phyloP scores from a whole-genome alignment of 371 early-diverging fungal species.

The Syncephalis plumigaleata region DNA sequence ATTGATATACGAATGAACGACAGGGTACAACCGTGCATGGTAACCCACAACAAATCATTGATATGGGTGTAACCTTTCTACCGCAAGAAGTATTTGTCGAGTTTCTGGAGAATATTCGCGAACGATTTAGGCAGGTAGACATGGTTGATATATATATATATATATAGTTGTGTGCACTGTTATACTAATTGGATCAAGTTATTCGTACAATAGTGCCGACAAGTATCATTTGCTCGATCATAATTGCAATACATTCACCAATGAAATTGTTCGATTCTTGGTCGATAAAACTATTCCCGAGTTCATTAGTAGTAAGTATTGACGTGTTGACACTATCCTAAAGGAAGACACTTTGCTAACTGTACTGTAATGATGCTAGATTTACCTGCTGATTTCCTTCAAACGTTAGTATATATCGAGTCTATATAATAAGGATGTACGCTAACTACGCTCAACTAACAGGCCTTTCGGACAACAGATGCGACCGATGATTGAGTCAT shows the following conservation, averaged over 20 bases:
- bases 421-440: not conserved
- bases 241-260: slow-evolving; percentile 74
- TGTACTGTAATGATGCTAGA: too few species aligned
- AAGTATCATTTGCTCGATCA: slow-evolving; percentile 80
- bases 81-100: slow-evolving; percentile 64
- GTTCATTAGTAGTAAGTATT: slow-evolving; percentile 37
- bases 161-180: slow-evolving; percentile 1
- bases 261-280: slow-evolving; percentile 61
- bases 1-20: not conserved
- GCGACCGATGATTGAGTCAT: slow-evolving; percentile 58
- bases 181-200: too few species aligned
- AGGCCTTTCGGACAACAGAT: slow-evolving; percentile 63
- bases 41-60: slow-evolving; percentile 39
- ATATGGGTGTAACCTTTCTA: slow-evolving; percentile 67
- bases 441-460: slow-evolving; percentile 9
- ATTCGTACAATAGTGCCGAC: slow-evolving; percentile 36
- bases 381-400: slow-evolving; percentile 46
- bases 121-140: too few species aligned
- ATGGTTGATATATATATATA: too few species aligned
- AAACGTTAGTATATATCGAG: too few species aligned
- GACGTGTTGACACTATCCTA: too few species aligned
- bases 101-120: slow-evolving; percentile 33
- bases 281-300: slow-evolving; percentile 56
- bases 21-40: slow-evolving; percentile 52
- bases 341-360: too few species aligned